Conservation (phyloP, 148 eudicot genomes). For the Cornus controversa region DNA sequence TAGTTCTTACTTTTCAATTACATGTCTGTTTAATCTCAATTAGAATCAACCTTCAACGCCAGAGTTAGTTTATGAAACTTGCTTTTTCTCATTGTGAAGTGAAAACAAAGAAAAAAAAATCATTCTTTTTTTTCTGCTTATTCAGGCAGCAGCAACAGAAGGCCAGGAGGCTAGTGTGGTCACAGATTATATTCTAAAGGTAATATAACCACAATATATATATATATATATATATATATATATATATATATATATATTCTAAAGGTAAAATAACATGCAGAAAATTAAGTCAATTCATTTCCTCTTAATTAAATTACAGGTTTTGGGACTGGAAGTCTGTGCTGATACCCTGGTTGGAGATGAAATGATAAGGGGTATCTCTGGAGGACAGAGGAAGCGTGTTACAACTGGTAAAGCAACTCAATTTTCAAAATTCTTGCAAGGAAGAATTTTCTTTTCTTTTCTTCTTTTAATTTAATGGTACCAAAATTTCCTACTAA, state of each 20-base stretch:
- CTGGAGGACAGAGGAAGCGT: slow-evolving; percentile 30
- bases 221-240: neutral
- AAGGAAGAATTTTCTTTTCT: neutral
- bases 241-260: neutral
- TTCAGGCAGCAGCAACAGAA: slow-evolving; percentile 33
- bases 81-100: neutral
- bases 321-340: slow-evolving; percentile 34
- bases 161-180: slow-evolving; percentile 31
- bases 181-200: slow-evolving; percentile 46
- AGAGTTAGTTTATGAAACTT: too few species aligned
- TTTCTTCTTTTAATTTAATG: too few species aligned
- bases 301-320: slow-evolving; percentile 29
- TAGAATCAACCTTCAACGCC: too few species aligned
- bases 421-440: neutral
- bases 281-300: neutral
- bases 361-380: slow-evolving; percentile 21
- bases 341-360: slow-evolving; percentile 25
- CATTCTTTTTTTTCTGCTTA: neutral
- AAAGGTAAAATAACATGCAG: neutral
- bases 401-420: slow-evolving; percentile 25
- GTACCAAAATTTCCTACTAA: neutral
- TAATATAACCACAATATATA: slow-evolving; percentile 8
- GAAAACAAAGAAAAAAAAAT: neutral
- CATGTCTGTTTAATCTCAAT: too few species aligned
- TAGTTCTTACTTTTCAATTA: too few species aligned